Conservation (phyloP, 164 flowering plant genomes). For the Stephania yunnanensis region DNA sequence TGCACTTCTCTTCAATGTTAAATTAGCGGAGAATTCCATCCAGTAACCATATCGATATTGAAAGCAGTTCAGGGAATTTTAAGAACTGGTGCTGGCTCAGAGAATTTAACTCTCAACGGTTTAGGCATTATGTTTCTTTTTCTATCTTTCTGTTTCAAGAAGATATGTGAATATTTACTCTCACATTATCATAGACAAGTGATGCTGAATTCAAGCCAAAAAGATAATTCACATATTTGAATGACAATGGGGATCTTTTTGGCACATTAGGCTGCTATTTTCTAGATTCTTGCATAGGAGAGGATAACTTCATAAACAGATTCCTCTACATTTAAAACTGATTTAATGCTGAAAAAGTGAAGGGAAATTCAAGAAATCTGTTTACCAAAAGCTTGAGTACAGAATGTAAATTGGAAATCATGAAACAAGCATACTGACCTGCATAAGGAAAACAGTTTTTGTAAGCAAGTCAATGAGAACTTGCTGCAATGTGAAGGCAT, state of each 20-base stretch:
- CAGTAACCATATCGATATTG: not conserved
- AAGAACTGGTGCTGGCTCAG: not conserved
- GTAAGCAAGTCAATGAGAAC: constrained; percentile 89
- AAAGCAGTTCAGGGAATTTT: not conserved
- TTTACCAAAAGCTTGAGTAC: not conserved
- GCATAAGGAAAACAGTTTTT: constrained; percentile 82
- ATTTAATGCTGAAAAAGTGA: not conserved
- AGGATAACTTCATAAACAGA: not conserved
- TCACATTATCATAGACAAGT: not conserved
- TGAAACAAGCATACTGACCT: constrained; percentile 35
- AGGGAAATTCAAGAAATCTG: not conserved
- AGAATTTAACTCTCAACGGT: not conserved
- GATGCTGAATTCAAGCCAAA: not conserved
- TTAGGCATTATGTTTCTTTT: not conserved
- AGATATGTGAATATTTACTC: not conserved
- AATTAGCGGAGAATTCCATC: not conserved
- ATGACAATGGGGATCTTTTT: not conserved
- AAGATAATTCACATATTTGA: not conserved
- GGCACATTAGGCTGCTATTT: not conserved
- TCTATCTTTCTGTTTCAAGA: not conserved
- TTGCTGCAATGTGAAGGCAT: constrained; percentile 90
- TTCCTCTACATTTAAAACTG: not conserved
- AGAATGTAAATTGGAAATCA: not conserved
- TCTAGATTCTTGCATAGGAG: not conserved
- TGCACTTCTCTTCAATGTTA: not conserved